These are phyloP conservation scores for Komagataella pastoris DNA, from an alignment of 805 yeast genomes.

Conservation along the genomic window DNA sequence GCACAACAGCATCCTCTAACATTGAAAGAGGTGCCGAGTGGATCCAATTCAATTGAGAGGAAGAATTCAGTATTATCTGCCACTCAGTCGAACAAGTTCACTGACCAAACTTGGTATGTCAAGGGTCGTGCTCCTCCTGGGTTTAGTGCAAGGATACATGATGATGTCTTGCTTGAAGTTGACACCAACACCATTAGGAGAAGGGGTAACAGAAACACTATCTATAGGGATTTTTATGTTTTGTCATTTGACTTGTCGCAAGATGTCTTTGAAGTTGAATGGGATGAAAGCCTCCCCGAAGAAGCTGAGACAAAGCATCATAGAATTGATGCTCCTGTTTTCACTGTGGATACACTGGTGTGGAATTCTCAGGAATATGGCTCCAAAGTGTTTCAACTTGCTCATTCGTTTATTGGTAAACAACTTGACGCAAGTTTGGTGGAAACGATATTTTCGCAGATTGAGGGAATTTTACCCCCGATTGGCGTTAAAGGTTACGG, in stretches of 20 bases:
- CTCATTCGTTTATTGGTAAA: slow-evolving; percentile 23
- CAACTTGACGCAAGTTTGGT: slow-evolving; percentile 19
- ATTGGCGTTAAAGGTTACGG: slow-evolving; percentile 67
- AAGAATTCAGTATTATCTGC: slow-evolving; percentile 2
- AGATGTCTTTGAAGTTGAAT: slow-evolving; percentile 43
- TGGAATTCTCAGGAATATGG: slow-evolving; percentile 39
- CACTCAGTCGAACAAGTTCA: not conserved
- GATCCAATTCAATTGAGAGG: slow-evolving; percentile 3
- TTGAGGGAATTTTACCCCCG: slow-evolving; percentile 24
- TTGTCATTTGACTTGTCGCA: slow-evolving; percentile 65
- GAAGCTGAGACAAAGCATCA: not conserved
- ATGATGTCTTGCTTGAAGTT: slow-evolving; percentile 47
- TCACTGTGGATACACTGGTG: slow-evolving; percentile 34
- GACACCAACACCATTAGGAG: slow-evolving; percentile 44
- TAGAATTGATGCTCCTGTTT: slow-evolving; percentile 22
- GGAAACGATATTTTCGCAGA: slow-evolving; percentile 19
- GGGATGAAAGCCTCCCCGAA: slow-evolving; percentile 17
- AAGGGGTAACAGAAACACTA: slow-evolving; percentile 37
- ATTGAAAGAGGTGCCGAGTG: slow-evolving; percentile 9
- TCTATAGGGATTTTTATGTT: slow-evolving; percentile 54
- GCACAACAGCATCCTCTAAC: slow-evolving; percentile 2
- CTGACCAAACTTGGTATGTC: slow-evolving; percentile 54
- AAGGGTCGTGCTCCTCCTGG: slow-evolving; percentile 42
- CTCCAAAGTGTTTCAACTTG: slow-evolving; percentile 28
- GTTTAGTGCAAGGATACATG: slow-evolving; percentile 24